A percentile compares a stretch with the other conserved stretches of the same genome.
Conservation (phyloP, 495 filamentous ascomycete species). For the Talaromyces borbonicus region DNA sequence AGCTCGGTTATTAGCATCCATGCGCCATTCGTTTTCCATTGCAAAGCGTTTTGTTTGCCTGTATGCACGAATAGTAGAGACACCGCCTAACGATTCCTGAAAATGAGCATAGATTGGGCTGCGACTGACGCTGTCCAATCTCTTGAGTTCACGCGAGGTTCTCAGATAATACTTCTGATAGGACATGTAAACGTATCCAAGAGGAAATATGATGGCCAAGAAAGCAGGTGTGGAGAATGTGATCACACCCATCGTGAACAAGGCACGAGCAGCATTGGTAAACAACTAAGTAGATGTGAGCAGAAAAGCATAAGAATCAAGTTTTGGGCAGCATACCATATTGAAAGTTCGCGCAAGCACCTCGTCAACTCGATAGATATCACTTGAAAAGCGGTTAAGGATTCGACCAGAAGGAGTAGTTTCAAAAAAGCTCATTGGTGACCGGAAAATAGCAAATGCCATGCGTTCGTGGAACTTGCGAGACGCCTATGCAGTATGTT, state of each 20-base stretch:
- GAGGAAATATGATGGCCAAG: slow-evolving; percentile 66
- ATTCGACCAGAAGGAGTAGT: slow-evolving; percentile 96
- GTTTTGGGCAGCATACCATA: too few species aligned
- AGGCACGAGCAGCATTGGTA: slow-evolving; percentile 71
- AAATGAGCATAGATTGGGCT: slow-evolving; percentile 98
- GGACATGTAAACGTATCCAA: slow-evolving; percentile 75
- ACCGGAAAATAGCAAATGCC: slow-evolving; percentile 96
- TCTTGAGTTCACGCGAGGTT: slow-evolving; percentile 91
- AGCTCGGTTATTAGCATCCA: slow-evolving; percentile 89
- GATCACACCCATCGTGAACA: slow-evolving; percentile 83
- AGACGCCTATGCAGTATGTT: slow-evolving; percentile 52
- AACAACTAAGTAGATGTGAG: too few species aligned
- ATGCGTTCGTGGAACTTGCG: slow-evolving; percentile 95
- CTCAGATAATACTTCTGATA: slow-evolving; percentile 96
- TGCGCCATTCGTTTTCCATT: slow-evolving; percentile 93
- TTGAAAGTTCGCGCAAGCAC: slow-evolving; percentile 87
- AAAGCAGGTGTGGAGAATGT: slow-evolving; percentile 73
- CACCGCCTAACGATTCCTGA: slow-evolving; percentile 90
- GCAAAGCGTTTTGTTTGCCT: slow-evolving; percentile 79
- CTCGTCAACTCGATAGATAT: slow-evolving; percentile 94
- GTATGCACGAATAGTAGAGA: slow-evolving; percentile 97
- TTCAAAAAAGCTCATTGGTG: slow-evolving; percentile 98
- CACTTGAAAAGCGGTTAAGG: slow-evolving; percentile 82
- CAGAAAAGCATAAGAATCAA: too few species aligned
- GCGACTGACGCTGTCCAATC: slow-evolving; percentile 87